Percentiles rank a stretch among this genome's conserved stretches.
Evolutionary conservation across 495 filamentous ascomycete species (phyloP).

Genomic region (Podospora appendiculata): DNA sequence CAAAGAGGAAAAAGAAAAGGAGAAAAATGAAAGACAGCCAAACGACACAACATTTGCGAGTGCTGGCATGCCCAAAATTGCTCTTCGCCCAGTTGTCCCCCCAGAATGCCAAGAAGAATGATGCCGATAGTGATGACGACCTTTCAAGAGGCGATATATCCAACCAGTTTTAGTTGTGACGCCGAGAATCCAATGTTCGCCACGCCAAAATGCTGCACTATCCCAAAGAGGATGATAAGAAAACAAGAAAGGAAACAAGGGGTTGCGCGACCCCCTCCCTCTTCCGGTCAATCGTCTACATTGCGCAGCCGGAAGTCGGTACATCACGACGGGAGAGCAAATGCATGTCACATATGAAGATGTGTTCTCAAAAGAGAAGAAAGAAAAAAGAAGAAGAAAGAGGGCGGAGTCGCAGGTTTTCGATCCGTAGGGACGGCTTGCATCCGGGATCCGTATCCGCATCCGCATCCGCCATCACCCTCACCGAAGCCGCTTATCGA

Average conservation of each 20-base stretch:
- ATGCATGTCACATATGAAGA: too few relatives aligned
- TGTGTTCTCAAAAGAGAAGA: not conserved
- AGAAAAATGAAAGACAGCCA: too few relatives aligned
- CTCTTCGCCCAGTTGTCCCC: not conserved
- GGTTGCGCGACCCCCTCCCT: too few relatives aligned
- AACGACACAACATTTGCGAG: too few relatives aligned
- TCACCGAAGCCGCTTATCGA: constrained; percentile 36
- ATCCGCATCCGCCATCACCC: not conserved
- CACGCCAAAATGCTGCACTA: not conserved
- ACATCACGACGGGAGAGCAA: too few relatives aligned
- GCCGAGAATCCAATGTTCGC: too few relatives aligned
- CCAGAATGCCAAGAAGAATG: not conserved
- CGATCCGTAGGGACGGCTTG: too few relatives aligned
- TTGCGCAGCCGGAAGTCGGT: too few relatives aligned
- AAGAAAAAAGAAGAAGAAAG: not conserved
- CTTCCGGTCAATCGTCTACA: too few relatives aligned
- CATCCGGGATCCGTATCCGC: too few relatives aligned
- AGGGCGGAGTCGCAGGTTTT: not conserved
- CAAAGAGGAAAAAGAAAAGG: too few relatives aligned
- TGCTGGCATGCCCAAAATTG: not conserved
- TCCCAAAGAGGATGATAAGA: not conserved
- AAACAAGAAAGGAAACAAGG: not conserved
- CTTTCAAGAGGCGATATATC: not conserved
- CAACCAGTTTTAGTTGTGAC: not conserved
- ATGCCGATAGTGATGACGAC: not conserved